These are phyloP conservation scores for Kwoniella dendrophila DNA, from an alignment of 768 basidiomycete genomes.

Conservation along the genomic window DNA sequence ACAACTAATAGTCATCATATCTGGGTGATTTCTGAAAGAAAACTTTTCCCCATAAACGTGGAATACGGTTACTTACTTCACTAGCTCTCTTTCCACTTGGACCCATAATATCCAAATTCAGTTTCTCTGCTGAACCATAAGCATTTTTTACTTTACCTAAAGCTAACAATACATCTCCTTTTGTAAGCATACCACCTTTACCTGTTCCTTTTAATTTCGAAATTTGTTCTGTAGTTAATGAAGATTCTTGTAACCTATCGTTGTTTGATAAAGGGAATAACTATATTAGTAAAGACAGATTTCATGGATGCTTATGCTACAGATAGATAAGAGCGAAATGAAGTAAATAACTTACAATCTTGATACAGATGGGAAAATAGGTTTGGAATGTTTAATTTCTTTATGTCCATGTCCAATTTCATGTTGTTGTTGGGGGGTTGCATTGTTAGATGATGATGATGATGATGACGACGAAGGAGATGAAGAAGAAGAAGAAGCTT, in stretches of 20 bases:
- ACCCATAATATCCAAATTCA: slow-evolving; percentile 42
- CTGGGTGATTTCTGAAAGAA: no score
- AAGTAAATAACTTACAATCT: slow-evolving; percentile 61
- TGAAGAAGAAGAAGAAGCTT: neutral
- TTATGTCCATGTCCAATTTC: slow-evolving; percentile 38
- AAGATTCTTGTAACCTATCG: slow-evolving; percentile 47
- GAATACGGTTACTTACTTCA: slow-evolving; percentile 37
- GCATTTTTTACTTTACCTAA: slow-evolving; percentile 70
- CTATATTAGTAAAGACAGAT: no score
- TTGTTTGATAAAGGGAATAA: no score
- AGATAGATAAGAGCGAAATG: neutral
- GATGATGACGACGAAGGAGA: neutral
- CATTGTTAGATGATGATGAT: neutral
- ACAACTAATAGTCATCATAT: no score
- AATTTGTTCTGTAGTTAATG: slow-evolving; percentile 47
- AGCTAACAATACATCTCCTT: slow-evolving; percentile 87
- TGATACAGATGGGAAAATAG: slow-evolving; percentile 87
- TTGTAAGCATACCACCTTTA: slow-evolving; percentile 88
- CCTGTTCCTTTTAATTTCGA: slow-evolving; percentile 83
- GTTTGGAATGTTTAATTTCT: slow-evolving; percentile 61
- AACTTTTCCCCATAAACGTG: neutral
- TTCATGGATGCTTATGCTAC: no score
- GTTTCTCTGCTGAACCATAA: slow-evolving; percentile 52
- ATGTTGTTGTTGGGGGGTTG: slow-evolving; percentile 4
- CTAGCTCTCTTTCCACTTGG: slow-evolving; percentile 42